Conservation (phyloP, 768 basidiomycete species). For the Tubosaeta sp. region DNA sequence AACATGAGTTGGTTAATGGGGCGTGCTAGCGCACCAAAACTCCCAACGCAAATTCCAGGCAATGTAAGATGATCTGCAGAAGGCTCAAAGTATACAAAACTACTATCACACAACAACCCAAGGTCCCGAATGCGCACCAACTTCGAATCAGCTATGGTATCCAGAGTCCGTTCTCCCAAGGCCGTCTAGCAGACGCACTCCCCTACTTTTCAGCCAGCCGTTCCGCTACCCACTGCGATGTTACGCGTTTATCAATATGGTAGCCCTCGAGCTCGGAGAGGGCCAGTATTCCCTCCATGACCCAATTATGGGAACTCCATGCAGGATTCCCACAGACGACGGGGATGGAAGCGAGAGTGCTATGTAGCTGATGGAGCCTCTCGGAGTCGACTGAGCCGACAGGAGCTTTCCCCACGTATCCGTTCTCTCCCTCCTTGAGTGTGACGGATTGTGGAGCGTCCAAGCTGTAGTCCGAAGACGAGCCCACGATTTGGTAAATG, state of each 20-base stretch:
- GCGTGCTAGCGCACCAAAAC: constrained; percentile 11
- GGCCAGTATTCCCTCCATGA: constrained; percentile 29
- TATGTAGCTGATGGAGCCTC: constrained; percentile 24
- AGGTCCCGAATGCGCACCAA: constrained; percentile 20
- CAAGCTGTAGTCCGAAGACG: constrained; percentile 24
- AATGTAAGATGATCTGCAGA: constrained; percentile 15
- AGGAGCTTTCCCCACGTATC: constrained; percentile 18
- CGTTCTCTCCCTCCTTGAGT: constrained; percentile 27
- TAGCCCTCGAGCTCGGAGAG: constrained; percentile 28
- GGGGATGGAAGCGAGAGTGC: constrained; percentile 24
- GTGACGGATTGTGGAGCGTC: constrained; percentile 33
- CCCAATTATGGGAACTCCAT: constrained; percentile 30
- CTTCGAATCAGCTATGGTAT: constrained; percentile 19
- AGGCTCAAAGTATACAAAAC: constrained; percentile 23
- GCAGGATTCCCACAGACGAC: constrained; percentile 24
- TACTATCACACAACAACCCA: constrained; percentile 11
- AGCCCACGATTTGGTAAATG: constrained; percentile 30
- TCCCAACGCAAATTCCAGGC: constrained; percentile 10
- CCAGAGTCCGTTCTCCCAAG: constrained; percentile 8
- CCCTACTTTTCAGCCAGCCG: constrained; percentile 24
- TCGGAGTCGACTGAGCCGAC: constrained; percentile 29
- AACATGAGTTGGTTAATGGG: constrained; percentile 1
- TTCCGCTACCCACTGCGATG: constrained; percentile 28
- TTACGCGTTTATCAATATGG: constrained; percentile 28
- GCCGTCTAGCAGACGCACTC: not conserved